Percentiles rank a stretch among this genome's conserved stretches.
Evolutionary conservation across 495 filamentous ascomycete genomes (phyloP).

Genomic region (Penicillium taxi): DNA sequence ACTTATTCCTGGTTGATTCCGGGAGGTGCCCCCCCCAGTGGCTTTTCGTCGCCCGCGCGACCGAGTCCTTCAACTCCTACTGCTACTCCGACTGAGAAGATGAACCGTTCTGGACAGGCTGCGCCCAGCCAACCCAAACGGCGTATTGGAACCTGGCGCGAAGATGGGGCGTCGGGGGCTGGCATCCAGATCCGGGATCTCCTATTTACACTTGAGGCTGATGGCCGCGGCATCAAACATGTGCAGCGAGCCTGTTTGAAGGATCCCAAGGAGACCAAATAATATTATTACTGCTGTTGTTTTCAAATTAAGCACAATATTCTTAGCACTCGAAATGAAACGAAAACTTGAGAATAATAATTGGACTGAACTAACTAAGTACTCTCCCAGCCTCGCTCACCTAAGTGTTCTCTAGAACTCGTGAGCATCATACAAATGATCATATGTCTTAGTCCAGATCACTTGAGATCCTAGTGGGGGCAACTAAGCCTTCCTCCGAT

Average conservation of each 20-base stretch:
- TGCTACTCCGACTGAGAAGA: conserved; percentile 27
- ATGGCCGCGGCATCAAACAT: conserved; percentile 38
- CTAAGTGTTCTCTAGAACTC: too few species aligned
- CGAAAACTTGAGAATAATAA: too few species aligned
- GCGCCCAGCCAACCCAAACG: conserved; percentile 20
- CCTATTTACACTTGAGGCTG: conserved; percentile 43
- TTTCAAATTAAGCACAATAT: too few species aligned
- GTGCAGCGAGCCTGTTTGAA: conserved; percentile 40
- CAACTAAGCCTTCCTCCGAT: too few species aligned
- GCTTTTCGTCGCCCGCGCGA: conserved; percentile 35
- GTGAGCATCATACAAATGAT: too few species aligned
- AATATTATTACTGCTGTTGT: not conserved
- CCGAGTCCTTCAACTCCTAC: conserved; percentile 28
- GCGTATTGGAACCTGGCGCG: conserved; percentile 40
- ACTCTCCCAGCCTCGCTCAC: too few species aligned
- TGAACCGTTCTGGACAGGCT: conserved; percentile 22
- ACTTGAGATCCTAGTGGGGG: too few species aligned
- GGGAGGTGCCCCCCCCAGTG: conserved; percentile 29
- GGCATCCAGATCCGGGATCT: conserved; percentile 45
- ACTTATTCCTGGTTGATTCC: conserved; percentile 41
- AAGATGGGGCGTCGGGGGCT: conserved; percentile 40
- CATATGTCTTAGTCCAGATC: too few species aligned
- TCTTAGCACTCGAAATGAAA: too few species aligned
- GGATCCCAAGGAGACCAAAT: conserved; percentile 39
- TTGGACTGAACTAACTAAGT: too few species aligned